Conservation (phyloP, 2,329 filamentous ascomycete genomes). For the Alternaria sp. region DNA sequence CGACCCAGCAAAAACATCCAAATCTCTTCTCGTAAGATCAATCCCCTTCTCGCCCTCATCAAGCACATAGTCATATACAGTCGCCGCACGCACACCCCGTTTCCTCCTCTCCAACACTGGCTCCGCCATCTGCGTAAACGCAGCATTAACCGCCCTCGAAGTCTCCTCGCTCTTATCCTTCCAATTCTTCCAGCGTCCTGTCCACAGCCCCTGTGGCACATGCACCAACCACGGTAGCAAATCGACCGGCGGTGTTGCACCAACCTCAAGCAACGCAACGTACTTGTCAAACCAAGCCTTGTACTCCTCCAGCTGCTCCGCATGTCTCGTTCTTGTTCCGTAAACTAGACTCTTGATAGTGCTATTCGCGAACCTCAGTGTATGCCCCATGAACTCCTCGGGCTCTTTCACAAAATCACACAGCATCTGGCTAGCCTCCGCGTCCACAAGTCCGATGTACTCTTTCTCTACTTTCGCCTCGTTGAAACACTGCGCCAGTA, state of each 20-base stretch:
- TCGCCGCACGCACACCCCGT: slow-evolving; percentile 26
- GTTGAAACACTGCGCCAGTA: slow-evolving; percentile 55
- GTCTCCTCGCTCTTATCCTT: slow-evolving; percentile 5
- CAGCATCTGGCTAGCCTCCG: slow-evolving; percentile 58
- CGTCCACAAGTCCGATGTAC: slow-evolving; percentile 53
- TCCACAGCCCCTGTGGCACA: slow-evolving; percentile 41
- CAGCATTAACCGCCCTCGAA: slow-evolving; percentile 1
- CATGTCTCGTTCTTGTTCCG: not conserved
- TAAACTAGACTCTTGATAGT: slow-evolving; percentile 44
- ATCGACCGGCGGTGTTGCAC: slow-evolving; percentile 57
- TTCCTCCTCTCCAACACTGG: not conserved
- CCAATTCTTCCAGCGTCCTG: slow-evolving; percentile 15
- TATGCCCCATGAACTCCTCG: slow-evolving; percentile 54
- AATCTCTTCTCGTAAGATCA: slow-evolving; percentile 16
- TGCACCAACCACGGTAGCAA: slow-evolving; percentile 33
- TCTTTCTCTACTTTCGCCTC: slow-evolving; percentile 54
- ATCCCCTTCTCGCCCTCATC: slow-evolving; percentile 10
- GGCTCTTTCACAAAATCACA: slow-evolving; percentile 53
- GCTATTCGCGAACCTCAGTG: slow-evolving; percentile 58
- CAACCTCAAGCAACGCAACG: slow-evolving; percentile 52
- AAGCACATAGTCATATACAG: slow-evolving; percentile 16
- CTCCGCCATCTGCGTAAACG: slow-evolving; percentile 8
- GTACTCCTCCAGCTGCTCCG: not conserved
- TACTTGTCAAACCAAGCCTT: slow-evolving; percentile 48
- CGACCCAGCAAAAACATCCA: slow-evolving; percentile 50